Evolutionary conservation across 306 rosid genomes (phyloP), one percentile per base, ranked within the genome.

Genomic region (Sicyos edulis): DNA sequence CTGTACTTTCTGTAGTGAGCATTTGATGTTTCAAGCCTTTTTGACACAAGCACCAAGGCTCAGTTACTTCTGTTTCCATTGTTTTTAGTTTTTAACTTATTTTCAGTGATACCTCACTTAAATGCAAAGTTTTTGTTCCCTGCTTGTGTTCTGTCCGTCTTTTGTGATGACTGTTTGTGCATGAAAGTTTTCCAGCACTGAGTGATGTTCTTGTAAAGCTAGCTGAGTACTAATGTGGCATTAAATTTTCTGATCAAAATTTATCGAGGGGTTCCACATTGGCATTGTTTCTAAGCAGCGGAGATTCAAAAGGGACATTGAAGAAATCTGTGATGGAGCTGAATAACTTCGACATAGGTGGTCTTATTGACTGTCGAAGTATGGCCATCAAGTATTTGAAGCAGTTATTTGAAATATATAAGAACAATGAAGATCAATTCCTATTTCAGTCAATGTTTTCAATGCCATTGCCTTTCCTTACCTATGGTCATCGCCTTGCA

Each of bases 301-400:
- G 50, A n/a, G 69, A 66, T 76, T 54, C 80, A 17, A 66, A 72
- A 13, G 53, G 68, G 15, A 54, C 8, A 26, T 8, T 67, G 45
- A 75, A 47, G 56, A 74, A 37, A 70, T 64, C 81, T 17, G 53
- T 51, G 10, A 21, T 5, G 40, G 75, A 80, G 67, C 42, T 80
- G 75, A n/a, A 72, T 34, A 22, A 16, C 51, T 21, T 54, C 13
- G 74, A 65, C 76, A 17, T 51, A 6, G 6, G 55, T 21, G 58
- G 74, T 62, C 63, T n/a, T 65, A 55, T 55, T 55, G 80, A 80
- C 70, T 71, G 74, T 44, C 47, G 62, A 53, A 62, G 58, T 67
- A 22, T 67, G 17, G 69, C 71, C 29, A 44, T 78, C 40, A 17
- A 45, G 19, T 70, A 78, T 60, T 16, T 44, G 10, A 70, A 58